Base-by-base conservation (phyloP, 352 stramenopile species). In the Lagenidium sp. region DNA sequence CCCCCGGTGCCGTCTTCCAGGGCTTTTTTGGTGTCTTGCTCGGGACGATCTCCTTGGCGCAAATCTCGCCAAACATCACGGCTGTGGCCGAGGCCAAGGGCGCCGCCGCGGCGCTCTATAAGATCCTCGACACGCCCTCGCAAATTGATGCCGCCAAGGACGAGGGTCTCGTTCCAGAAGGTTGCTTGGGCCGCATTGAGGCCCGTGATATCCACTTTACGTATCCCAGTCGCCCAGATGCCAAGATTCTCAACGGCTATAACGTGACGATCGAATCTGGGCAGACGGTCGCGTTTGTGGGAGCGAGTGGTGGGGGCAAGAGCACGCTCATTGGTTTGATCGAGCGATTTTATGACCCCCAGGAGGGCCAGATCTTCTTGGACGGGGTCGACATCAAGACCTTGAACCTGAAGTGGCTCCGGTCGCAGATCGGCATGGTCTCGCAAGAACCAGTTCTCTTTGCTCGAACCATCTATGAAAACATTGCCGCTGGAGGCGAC, bases 311-410 rank as follows among this genome's bases (percentile, higher is more conserved):
- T 12, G 50, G 58, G 7, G 58, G 58, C 22, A 67, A 67, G 36
- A 64, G 54, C 41, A 64, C 58, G 23, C 28, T 97, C 41, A 50
- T 67, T 6, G 31, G 36, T 6, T 56, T 96, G 36, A 50, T 96
- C 12, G 53, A 88, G 44, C 49, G 84, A n/a, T 95, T 95, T 45
- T 97, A 97, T 51, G 65, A 85, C 41, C 68, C 77, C 7, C 59
- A 55, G 36, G 39, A 52, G 21, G 87, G 87, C 21, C 25, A 41
- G n/a, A 50, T 97, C 12, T 45, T 64, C 3, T 65, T 94, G 24
- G 73, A 94, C 53, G 84, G 75, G 26, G 51, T 56, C 41, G 56
- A 83, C 34, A 57, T 92, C 23, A 28, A 24, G 22, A 60, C 76
- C 24, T 39, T 88, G 12, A 81, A 91, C 42, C 35, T 94, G 36